phyloP scores from a whole-genome alignment of 495 filamentous ascomycete genomes.

The Penicillium verhagenii region DNA sequence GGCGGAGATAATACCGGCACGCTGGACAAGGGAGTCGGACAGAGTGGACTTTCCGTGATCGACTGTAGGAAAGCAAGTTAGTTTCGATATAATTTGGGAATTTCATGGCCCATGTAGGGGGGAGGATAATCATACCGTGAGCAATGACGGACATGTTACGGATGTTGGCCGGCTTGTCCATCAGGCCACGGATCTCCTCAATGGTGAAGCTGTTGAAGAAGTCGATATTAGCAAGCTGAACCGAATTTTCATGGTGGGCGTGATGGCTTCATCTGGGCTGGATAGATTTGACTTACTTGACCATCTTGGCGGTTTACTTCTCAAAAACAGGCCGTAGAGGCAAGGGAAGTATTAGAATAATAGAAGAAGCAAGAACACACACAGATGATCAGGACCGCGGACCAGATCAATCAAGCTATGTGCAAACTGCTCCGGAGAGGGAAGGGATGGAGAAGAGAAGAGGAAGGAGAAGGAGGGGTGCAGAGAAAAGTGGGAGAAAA shows the following conservation, averaged over 20 bases:
- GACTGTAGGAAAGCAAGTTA: constrained; percentile 49
- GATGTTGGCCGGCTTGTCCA: constrained; percentile 98
- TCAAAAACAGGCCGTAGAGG: constrained; percentile 45
- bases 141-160: constrained; percentile 99
- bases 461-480: constrained; percentile 25
- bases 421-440: constrained; percentile 43
- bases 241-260: not conserved
- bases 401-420: constrained; percentile 43
- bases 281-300: constrained; percentile 77
- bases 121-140: constrained; percentile 64
- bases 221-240: constrained; percentile 22
- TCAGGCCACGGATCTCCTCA: constrained; percentile 93
- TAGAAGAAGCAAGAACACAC: constrained; percentile 37
- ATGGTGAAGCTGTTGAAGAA: constrained; percentile 83
- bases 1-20: constrained; percentile 98
- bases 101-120: not conserved
- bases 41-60: constrained; percentile 99
- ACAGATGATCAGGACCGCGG: constrained; percentile 47
- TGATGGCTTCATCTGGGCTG: not conserved
- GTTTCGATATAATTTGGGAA: not conserved
- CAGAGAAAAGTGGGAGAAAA: constrained; percentile 34
- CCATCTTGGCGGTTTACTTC: constrained; percentile 90
- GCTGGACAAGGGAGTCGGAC: constrained; percentile 97
- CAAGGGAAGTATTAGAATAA: constrained; percentile 31
- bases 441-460: constrained; percentile 29